These are phyloP conservation scores for Ilyonectria destructans DNA, from an alignment of 2,329 filamentous ascomycete genomes.

Conservation along the genomic window DNA sequence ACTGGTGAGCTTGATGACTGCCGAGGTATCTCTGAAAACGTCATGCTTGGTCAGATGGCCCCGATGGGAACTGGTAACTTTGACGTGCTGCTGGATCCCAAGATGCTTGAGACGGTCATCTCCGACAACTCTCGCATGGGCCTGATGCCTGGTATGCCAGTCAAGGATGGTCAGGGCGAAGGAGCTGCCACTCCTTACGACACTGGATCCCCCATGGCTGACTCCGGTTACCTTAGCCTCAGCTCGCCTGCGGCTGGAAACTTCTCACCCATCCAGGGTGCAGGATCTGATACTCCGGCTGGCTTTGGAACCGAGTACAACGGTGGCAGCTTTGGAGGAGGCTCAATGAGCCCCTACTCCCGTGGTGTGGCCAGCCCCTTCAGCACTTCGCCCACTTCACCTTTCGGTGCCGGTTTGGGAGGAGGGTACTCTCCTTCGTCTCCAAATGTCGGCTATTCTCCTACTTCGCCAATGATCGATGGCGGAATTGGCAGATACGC, in stretches of 20 bases:
- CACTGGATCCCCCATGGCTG: conserved; percentile 83
- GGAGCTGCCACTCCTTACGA: conserved; percentile 97
- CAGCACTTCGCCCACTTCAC: conserved; percentile 78
- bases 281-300: conserved; percentile 79
- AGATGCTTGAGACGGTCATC: conserved; percentile 95
- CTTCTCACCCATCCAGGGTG: conserved; percentile 85
- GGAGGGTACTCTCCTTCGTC: conserved; percentile 84
- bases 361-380: conserved; percentile 81
- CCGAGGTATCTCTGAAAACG: conserved; percentile 97
- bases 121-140: conserved; percentile 92
- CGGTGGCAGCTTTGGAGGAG: conserved; percentile 66
- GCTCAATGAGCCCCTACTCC: conserved; percentile 76
- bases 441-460: conserved; percentile 81
- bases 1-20: conserved; percentile 98
- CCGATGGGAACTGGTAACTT: conserved; percentile 98
- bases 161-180: conserved; percentile 82
- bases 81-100: conserved; percentile 92
- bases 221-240: conserved; percentile 77
- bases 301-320: conserved; percentile 77
- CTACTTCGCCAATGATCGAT: conserved; percentile 79
- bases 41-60: conserved; percentile 97
- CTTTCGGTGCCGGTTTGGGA: conserved; percentile 70
- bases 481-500: conserved; percentile 69
- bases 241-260: conserved; percentile 75
- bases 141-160: conserved; percentile 84